Evolutionary conservation across 768 basidiomycete genomes (phyloP).

Genomic region (Lyophyllum shimeji): DNA sequence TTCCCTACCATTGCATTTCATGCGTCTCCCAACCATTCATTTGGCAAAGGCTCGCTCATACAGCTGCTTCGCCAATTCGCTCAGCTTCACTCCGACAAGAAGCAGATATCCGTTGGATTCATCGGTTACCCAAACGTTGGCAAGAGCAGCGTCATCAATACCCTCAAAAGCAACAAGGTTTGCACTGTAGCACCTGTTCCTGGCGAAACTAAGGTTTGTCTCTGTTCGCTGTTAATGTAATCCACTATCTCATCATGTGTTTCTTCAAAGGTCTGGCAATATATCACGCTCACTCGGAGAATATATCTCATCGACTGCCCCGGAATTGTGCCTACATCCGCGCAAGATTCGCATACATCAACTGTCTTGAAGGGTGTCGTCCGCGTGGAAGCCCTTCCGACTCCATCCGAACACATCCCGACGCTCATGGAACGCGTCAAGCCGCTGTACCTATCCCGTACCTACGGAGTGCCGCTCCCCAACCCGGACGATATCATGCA

Average conservation of each 20-base stretch:
- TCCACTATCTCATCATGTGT: conserved; percentile 12
- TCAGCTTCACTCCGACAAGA: conserved; percentile 96
- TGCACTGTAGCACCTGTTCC: conserved; percentile 96
- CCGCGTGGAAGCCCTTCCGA: conserved; percentile 90
- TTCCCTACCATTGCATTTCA: conserved; percentile 99
- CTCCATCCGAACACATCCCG: conserved; percentile 91
- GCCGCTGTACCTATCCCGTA: conserved; percentile 86
- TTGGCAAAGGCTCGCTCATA: conserved; percentile 97
- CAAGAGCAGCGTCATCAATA: conserved; percentile 97
- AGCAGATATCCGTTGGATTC: conserved; percentile 98
- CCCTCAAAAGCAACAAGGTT: conserved; percentile 96
- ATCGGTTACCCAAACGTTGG: conserved; percentile 99
- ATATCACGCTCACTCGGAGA: conserved; percentile 92
- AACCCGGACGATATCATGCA: conserved; percentile 50
- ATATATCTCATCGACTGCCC: conserved; percentile 99
- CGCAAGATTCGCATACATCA: conserved; percentile 84
- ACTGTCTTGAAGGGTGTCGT: conserved; percentile 97
- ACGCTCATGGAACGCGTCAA: conserved; percentile 89
- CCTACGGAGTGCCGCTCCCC: conserved; percentile 71
- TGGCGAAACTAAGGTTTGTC: conserved; percentile 87
- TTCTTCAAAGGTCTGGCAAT: conserved; percentile 84
- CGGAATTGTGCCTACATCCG: conserved; percentile 94
- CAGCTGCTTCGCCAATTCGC: conserved; percentile 96
- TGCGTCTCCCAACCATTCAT: conserved; percentile 97
- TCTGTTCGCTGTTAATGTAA: not conserved